phyloP scores from a whole-genome alignment of 2,329 filamentous ascomycete genomes.

The Stachybotrys chartarum region DNA sequence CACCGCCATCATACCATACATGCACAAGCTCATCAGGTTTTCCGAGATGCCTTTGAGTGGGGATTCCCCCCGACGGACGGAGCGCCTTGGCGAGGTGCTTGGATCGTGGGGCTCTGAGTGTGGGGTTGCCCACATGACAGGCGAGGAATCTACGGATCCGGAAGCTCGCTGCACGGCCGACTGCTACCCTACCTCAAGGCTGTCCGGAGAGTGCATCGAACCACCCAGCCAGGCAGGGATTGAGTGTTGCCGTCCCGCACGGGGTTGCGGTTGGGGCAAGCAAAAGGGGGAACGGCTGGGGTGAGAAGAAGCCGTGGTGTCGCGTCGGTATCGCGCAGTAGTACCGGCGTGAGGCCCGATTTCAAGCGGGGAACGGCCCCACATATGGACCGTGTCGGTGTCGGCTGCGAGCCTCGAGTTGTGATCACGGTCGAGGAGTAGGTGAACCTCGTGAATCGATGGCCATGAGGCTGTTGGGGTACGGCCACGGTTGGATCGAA shows the following conservation, averaged over 20 bases:
- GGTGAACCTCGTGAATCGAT: too few relatives aligned
- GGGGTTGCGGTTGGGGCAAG: constrained; percentile 16
- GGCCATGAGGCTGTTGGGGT: too few relatives aligned
- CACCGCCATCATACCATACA: too few relatives aligned
- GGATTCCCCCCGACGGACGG: constrained; percentile 18
- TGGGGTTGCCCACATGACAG: constrained; percentile 23
- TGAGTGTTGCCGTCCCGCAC: constrained; percentile 10
- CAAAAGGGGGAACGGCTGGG: too few relatives aligned
- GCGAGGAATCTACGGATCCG: constrained; percentile 13
- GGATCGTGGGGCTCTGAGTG: constrained; percentile 16
- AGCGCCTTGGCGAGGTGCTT: constrained; percentile 9
- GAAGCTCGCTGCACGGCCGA: constrained; percentile 7
- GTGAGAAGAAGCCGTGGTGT: too few relatives aligned
- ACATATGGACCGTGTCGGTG: too few relatives aligned
- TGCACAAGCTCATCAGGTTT: too few relatives aligned
- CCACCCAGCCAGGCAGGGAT: constrained; percentile 12
- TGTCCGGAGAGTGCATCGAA: constrained; percentile 19
- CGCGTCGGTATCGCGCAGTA: too few relatives aligned
- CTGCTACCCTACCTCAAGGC: constrained; percentile 6
- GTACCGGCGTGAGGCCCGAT: too few relatives aligned
- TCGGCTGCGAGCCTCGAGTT: neutral
- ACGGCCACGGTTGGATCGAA: too few relatives aligned
- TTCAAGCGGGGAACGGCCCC: too few relatives aligned
- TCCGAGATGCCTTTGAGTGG: constrained; percentile 4
- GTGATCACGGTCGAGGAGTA: constrained; percentile 33